These are phyloP conservation scores for Testicularia cyperi DNA, from an alignment of 1,284 basidiomycete species.

Conservation along the genomic window DNA sequence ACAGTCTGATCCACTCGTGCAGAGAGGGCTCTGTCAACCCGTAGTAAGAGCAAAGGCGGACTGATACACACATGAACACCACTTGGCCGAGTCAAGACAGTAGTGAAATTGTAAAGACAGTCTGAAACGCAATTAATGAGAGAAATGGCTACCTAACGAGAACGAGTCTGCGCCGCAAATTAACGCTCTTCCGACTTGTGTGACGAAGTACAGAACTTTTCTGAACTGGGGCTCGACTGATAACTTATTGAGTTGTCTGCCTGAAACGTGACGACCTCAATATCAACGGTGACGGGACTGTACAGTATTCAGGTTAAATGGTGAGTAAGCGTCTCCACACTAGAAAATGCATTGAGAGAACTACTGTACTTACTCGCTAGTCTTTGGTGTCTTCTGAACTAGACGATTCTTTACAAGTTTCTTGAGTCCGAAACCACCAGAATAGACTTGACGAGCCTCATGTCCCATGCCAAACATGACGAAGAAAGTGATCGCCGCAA, in stretches of 20 bases:
- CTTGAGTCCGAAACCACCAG: conserved; percentile 2
- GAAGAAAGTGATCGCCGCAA: conserved; percentile 11
- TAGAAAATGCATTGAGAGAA: neutral
- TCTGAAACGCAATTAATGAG: too few relatives aligned
- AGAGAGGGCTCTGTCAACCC: too few relatives aligned
- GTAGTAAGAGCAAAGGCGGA: too few relatives aligned
- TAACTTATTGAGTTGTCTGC: neutral
- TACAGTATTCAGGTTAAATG: neutral
- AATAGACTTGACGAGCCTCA: conserved; percentile 11
- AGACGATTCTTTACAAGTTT: neutral
- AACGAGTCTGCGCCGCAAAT: too few relatives aligned
- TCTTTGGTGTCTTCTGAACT: neutral
- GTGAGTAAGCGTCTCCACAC: neutral
- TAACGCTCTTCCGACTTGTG: conserved; percentile 1
- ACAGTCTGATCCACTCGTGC: too few relatives aligned
- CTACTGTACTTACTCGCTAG: conserved; percentile 4
- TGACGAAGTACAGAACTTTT: neutral
- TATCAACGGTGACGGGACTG: conserved; percentile 8
- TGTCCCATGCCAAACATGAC: conserved; percentile 14
- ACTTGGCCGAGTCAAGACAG: too few relatives aligned
- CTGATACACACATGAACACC: too few relatives aligned
- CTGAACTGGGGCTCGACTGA: conserved; percentile 1
- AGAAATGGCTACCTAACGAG: too few relatives aligned
- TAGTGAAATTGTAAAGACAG: too few relatives aligned
- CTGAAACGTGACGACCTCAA: conserved; percentile 10